phyloP scores from a whole-genome alignment of 805 yeast species.

The Lipomyces orientalis region DNA sequence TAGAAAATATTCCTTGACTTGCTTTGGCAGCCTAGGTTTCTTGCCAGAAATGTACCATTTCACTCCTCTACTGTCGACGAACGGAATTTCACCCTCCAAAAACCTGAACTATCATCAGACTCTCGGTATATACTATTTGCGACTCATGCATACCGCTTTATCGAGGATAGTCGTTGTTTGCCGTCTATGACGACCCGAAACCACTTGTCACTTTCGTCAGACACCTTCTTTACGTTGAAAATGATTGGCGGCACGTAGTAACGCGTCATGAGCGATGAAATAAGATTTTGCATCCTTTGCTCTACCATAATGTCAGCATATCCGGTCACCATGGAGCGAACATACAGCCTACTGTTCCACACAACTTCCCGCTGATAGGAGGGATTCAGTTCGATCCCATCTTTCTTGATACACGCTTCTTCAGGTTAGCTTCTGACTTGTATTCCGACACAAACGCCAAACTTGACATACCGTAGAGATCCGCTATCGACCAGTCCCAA shows the following conservation, averaged over 20 bases:
- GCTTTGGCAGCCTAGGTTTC: neutral
- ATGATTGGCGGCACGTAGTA: neutral
- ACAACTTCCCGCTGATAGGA: constrained; percentile 5
- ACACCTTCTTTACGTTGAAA: neutral
- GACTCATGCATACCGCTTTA: neutral
- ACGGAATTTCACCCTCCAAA: constrained; percentile 4
- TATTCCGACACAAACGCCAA: neutral
- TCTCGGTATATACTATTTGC: neutral
- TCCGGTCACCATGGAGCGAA: neutral
- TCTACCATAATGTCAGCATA: neutral
- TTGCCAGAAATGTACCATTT: neutral
- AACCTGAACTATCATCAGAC: neutral
- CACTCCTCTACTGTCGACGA: neutral
- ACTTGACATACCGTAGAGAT: neutral
- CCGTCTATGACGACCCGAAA: constrained; percentile 3
- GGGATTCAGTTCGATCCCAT: neutral
- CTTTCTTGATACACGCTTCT: neutral
- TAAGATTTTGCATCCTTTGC: neutral
- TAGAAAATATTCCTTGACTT: constrained; percentile 1
- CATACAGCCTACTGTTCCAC: neutral
- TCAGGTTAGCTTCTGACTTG: neutral
- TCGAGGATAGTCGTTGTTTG: neutral
- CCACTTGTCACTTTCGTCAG: neutral
- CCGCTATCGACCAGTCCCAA: neutral
- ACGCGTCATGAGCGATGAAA: constrained; percentile 2